Conservation (phyloP, 2,329 filamentous ascomycete genomes). For the Alternaria triticimaculans region DNA sequence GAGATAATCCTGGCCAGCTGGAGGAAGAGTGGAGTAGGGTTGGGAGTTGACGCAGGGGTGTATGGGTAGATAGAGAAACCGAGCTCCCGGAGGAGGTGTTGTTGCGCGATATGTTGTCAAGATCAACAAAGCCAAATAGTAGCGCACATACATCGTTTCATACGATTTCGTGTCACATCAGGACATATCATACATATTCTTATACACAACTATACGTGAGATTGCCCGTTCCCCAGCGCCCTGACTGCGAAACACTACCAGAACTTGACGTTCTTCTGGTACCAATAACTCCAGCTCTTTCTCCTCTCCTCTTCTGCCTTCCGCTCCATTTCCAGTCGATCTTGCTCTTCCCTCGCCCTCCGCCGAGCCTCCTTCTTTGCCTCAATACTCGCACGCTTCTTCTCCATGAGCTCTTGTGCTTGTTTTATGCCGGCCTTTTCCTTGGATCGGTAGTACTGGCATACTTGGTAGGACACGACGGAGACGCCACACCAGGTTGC, state of each 20-base stretch:
- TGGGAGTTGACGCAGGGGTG: background rate
- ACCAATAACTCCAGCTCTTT: constrained; percentile 46
- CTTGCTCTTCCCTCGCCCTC: constrained; percentile 53
- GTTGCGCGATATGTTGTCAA: background rate
- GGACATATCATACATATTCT: constrained; percentile 13
- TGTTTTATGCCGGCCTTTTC: constrained; percentile 86
- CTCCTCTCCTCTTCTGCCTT: constrained; percentile 44
- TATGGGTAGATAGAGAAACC: background rate
- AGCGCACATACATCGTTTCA: background rate
- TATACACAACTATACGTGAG: constrained; percentile 29
- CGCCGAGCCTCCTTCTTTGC: constrained; percentile 54
- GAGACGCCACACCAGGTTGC: constrained; percentile 74
- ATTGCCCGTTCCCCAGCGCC: background rate
- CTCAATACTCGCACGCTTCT: constrained; percentile 64
- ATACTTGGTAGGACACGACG: constrained; percentile 82
- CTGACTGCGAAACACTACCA: constrained; percentile 26
- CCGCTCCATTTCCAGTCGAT: constrained; percentile 36
- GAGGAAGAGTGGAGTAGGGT: background rate
- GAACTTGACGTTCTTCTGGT: constrained; percentile 45
- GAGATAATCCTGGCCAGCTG: background rate
- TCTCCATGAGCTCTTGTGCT: constrained; percentile 80
- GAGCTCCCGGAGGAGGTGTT: background rate
- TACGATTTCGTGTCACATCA: background rate
- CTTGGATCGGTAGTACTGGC: constrained; percentile 73
- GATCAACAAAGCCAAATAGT: background rate